phyloP scores from a whole-genome alignment of 495 filamentous ascomycete species.

The Immersiella caudata region DNA sequence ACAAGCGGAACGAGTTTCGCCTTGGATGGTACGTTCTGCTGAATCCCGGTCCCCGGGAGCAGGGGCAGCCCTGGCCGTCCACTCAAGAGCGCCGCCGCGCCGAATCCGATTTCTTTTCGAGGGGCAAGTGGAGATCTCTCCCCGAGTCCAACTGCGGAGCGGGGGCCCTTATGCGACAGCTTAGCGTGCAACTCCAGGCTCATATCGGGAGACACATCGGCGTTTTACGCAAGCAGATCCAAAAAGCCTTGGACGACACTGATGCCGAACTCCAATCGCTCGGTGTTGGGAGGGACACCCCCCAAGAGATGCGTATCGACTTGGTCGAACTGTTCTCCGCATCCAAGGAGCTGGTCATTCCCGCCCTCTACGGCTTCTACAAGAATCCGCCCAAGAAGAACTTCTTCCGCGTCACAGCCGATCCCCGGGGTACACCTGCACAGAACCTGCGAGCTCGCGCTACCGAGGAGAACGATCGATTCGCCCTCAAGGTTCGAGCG shows the following conservation, averaged over 20 bases:
- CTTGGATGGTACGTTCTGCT: conserved; percentile 68
- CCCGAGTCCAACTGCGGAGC: conserved; percentile 38
- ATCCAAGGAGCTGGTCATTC: conserved; percentile 44
- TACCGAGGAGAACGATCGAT: conserved; percentile 47
- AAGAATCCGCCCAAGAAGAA: conserved; percentile 44
- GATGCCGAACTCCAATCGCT: conserved; percentile 42
- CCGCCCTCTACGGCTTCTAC: conserved; percentile 46
- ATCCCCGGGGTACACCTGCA: conserved; percentile 42
- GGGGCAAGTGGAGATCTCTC: conserved; percentile 48
- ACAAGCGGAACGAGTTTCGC: conserved; percentile 52
- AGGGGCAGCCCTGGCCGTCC: conserved; percentile 36
- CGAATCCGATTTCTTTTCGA: conserved; percentile 41
- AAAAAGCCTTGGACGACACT: conserved; percentile 43
- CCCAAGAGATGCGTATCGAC: conserved; percentile 44
- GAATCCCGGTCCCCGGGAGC: conserved; percentile 53
- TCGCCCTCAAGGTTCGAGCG: conserved; percentile 36
- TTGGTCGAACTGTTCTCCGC: conserved; percentile 43
- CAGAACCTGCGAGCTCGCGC: conserved; percentile 47
- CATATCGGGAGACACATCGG: conserved; percentile 45
- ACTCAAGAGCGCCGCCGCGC: conserved; percentile 32
- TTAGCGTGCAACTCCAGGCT: conserved; percentile 43
- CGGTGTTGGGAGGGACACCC: conserved; percentile 41
- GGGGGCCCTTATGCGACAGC: conserved; percentile 39
- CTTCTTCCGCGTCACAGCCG: conserved; percentile 44
- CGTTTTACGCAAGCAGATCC: conserved; percentile 39